A percentile compares a stretch with the other conserved stretches of the same genome.
Conservation (phyloP, 345 rosid genomes). For the Hypericum androsaemum region DNA sequence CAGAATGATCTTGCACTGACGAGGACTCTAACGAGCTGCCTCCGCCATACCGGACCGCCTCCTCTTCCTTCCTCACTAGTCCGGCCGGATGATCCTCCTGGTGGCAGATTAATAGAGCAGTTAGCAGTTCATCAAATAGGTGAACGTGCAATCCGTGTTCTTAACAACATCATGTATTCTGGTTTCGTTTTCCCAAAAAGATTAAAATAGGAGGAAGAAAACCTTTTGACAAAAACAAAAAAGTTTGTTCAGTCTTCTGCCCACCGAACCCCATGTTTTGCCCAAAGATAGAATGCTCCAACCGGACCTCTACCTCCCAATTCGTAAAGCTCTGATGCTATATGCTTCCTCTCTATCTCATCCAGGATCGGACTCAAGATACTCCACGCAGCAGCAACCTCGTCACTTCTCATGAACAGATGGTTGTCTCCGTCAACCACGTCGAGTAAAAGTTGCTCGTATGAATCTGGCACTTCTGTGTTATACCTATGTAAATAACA, state of each 20-base stretch:
- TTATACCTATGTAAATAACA: slow-evolving; percentile 32
- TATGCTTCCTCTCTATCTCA: slow-evolving; percentile 45
- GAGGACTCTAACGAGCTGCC: too few species aligned
- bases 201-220: too few species aligned
- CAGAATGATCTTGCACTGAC: too few species aligned
- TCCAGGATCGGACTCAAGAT: slow-evolving; percentile 41
- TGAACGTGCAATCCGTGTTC: too few species aligned
- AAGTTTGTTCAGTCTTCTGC: slow-evolving; percentile 26
- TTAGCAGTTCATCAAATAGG: too few species aligned
- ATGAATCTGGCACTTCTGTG: slow-evolving; percentile 63
- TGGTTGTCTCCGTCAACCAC: slow-evolving; percentile 78
- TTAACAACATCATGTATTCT: too few species aligned
- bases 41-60: too few species aligned
- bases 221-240: neutral
- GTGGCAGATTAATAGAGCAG: too few species aligned
- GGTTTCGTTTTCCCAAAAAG: too few species aligned
- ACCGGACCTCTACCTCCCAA: slow-evolving; percentile 71
- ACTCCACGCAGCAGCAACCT: slow-evolving; percentile 68
- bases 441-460: slow-evolving; percentile 69
- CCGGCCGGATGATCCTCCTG: too few species aligned
- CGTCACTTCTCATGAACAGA: slow-evolving; percentile 75
- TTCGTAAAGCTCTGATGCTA: slow-evolving; percentile 52
- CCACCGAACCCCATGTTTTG: slow-evolving; percentile 63
- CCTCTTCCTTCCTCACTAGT: too few species aligned
- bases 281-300: slow-evolving; percentile 66